Evolutionary conservation across 2,329 filamentous ascomycete genomes (phyloP), one percentile per base, ranked within the genome.

Genomic region (Bipolaris sorokiniana): DNA sequence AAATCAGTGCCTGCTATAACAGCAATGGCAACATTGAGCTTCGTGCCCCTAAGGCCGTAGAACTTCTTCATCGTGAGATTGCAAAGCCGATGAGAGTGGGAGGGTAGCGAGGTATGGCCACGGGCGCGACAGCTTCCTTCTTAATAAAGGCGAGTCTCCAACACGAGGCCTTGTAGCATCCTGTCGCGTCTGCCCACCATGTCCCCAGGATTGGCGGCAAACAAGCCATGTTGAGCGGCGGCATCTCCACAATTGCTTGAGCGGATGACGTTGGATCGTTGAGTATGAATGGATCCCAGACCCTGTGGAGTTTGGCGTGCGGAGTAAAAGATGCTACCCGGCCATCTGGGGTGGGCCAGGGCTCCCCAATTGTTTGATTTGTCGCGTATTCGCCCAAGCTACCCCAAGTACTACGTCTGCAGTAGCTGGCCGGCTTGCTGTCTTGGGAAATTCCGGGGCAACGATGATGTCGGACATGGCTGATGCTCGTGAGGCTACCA

Each of bases 1-100:
- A 91, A 91, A 75, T 91, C 88, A 48, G 88, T 84, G 68, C 89
- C 89, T 56, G 89, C 89, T 67, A 91, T 84, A n/a, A 87, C 77
- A 60, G 86, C 86, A 65, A 92, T 86, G 51, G 88, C 88, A 82
- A 79, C 89, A 46, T 77, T 90, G 63, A 91, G 85, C 74, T 77
- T 76, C 33, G 83, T 79, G 78, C 89, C 89, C 53, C 82, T 82
- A 59, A 91, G 82, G 74, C 89, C 89, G 65, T 89, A 86, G 69
- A 83, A 90, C 56, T 76, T 78, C 56, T 69, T 68, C 66, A 67
- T 65, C 22, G 49, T 61, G 52, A 31, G 18, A 23, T 16, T 36
- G 40, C 42, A 10, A 49, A 23, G 34, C 7, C 22, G 26, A 22
- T 47, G 34, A 34, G 34, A 31, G 36, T n/a, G 31, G 28, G 28